Evolutionary conservation across 1,284 basidiomycete species (phyloP).

Genomic region (Pisolithus thermaeus): DNA sequence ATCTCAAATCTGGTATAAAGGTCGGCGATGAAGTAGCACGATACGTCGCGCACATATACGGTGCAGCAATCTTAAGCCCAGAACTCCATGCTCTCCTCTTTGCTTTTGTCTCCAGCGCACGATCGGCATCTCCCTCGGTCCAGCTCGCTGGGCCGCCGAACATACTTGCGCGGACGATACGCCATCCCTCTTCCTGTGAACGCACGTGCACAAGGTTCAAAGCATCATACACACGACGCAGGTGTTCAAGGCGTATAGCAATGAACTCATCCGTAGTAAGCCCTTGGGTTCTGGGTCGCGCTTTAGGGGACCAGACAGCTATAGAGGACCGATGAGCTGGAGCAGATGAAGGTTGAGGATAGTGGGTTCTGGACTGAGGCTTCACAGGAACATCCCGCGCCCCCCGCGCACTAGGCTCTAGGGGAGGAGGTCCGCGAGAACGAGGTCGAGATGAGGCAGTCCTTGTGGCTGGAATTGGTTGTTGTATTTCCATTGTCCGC

Average conservation of each 20-base stretch:
- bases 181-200: conserved; percentile 27
- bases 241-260: conserved; percentile 8
- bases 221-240: conserved; percentile 17
- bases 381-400: not conserved
- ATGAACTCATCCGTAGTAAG: conserved; percentile 15
- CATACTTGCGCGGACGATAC: conserved; percentile 16
- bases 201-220: conserved; percentile 23
- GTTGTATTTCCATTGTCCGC: not conserved
- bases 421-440: conserved; percentile 13
- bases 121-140: conserved; percentile 22
- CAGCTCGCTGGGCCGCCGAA: conserved; percentile 19
- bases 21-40: not conserved
- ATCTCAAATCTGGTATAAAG: not conserved
- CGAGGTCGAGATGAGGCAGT: conserved; percentile 22
- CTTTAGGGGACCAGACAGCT: not conserved
- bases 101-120: conserved; percentile 22
- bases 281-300: conserved; percentile 2
- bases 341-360: not conserved
- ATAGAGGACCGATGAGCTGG: not conserved
- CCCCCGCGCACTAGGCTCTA: conserved; percentile 1
- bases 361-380: not conserved
- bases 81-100: conserved; percentile 31
- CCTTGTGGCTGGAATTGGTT: conserved; percentile 15
- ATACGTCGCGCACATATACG: conserved; percentile 12
- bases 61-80: conserved; percentile 23